Evolutionary conservation across 1,284 basidiomycete species (phyloP).

Genomic region (Moniliella sp.): DNA sequence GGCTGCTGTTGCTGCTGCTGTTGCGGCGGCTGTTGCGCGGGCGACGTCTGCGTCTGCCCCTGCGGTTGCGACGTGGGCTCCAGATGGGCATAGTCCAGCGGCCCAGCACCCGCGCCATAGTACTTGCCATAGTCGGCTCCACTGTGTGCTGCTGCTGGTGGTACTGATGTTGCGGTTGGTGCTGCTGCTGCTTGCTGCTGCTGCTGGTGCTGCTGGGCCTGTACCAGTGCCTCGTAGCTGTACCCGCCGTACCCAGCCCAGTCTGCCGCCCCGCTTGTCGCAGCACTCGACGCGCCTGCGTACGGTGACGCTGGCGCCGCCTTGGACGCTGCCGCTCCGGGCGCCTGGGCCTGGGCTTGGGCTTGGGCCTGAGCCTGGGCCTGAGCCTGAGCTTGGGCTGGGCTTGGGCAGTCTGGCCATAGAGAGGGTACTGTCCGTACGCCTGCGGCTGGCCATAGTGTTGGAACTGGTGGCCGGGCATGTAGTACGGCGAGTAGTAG

Average conservation of each 20-base stretch:
- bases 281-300: not conserved
- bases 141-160: too few species aligned
- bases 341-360: slow-evolving; percentile 8
- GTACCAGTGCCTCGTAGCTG: not conserved
- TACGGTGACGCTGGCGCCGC: not conserved
- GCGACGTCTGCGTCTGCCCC: not conserved
- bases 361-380: slow-evolving; percentile 23
- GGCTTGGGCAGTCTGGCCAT: slow-evolving; percentile 18
- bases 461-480: slow-evolving; percentile 34
- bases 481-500: slow-evolving; percentile 34
- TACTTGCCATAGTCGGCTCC: too few species aligned
- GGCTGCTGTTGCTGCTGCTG: slow-evolving; percentile 14
- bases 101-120: too few species aligned
- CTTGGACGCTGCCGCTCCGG: not conserved
- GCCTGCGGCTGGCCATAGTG: slow-evolving; percentile 25
- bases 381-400: slow-evolving; percentile 8
- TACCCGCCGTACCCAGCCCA: not conserved
- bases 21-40: not conserved
- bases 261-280: not conserved
- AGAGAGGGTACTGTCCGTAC: slow-evolving; percentile 32
- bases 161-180: too few species aligned
- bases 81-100: too few species aligned
- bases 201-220: slow-evolving; percentile 8
- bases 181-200: slow-evolving; percentile 6
- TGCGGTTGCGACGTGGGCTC: too few species aligned